Evolutionary conservation across 208 protist species (phyloP).

Genomic region (Trichomonas gallinae): DNA sequence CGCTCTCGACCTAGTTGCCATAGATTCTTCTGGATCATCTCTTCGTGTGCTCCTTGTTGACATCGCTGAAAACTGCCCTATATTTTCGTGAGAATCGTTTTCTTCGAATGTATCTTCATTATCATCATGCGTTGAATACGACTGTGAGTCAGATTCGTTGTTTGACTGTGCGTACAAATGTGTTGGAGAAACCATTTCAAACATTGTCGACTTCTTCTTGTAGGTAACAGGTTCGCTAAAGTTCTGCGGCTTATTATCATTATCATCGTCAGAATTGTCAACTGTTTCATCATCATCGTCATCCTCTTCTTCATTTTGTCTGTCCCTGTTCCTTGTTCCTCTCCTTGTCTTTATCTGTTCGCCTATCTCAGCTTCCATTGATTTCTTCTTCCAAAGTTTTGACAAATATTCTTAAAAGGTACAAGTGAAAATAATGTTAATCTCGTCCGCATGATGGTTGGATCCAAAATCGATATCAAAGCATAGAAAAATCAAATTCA

Average conservation of each 20-base stretch:
- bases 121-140: not conserved
- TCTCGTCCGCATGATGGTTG: no score
- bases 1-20: not conserved
- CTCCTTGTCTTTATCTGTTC: not conserved
- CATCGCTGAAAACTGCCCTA: not conserved
- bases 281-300: not conserved
- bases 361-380: not conserved
- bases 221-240: not conserved
- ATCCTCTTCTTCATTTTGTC: not conserved
- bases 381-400: not conserved
- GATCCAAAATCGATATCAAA: no score
- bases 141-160: not conserved
- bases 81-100: not conserved
- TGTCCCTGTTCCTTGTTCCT: not conserved
- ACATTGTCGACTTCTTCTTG: not conserved
- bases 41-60: not conserved
- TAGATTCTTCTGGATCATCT: not conserved
- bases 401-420: no score
- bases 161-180: not conserved
- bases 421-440: no score
- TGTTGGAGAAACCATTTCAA: not conserved
- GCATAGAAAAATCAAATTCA: no score
- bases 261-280: not conserved
- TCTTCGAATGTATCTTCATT: not conserved
- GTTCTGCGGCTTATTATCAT: not conserved